phyloP scores from a whole-genome alignment of 2,329 filamentous ascomycete genomes.

The Hymenoscyphus infarciens region DNA sequence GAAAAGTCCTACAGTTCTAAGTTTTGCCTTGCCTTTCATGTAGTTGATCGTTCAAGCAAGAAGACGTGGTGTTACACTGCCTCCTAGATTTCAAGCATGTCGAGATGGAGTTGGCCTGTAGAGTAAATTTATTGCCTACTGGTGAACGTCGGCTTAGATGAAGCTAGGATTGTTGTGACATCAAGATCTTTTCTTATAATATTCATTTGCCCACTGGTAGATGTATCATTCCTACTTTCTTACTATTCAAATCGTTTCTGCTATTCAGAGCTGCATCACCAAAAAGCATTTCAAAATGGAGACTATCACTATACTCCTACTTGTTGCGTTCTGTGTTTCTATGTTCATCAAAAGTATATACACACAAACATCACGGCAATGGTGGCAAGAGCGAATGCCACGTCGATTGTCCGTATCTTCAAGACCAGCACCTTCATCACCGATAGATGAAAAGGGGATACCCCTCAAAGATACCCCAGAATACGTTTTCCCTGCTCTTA shows the following conservation, averaged over 20 bases:
- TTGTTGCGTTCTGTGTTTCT: constrained; percentile 6
- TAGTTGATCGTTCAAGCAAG: constrained; percentile 9
- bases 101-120: constrained; percentile 12
- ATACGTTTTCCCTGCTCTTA: constrained; percentile 27
- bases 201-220: not conserved
- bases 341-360: constrained; percentile 2
- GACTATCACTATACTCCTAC: not conserved
- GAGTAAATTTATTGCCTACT: constrained; percentile 3
- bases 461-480: constrained; percentile 18
- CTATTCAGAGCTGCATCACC: not conserved
- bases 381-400: not conserved
- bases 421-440: not conserved
- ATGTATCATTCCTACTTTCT: not conserved
- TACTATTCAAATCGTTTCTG: not conserved
- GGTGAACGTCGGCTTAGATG: not conserved
- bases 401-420: not conserved
- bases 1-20: constrained; percentile 6
- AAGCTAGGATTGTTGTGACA: not conserved
- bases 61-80: constrained; percentile 11
- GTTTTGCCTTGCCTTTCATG: constrained; percentile 4
- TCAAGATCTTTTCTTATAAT: not conserved
- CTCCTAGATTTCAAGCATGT: constrained; percentile 7
- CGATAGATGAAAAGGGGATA: constrained; percentile 15
- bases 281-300: constrained; percentile 7
- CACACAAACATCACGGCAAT: not conserved